A percentile compares a stretch with the other conserved stretches of the same genome.
Conservation (phyloP, 148 eudicot genomes). For the Euryodendron excelsum region DNA sequence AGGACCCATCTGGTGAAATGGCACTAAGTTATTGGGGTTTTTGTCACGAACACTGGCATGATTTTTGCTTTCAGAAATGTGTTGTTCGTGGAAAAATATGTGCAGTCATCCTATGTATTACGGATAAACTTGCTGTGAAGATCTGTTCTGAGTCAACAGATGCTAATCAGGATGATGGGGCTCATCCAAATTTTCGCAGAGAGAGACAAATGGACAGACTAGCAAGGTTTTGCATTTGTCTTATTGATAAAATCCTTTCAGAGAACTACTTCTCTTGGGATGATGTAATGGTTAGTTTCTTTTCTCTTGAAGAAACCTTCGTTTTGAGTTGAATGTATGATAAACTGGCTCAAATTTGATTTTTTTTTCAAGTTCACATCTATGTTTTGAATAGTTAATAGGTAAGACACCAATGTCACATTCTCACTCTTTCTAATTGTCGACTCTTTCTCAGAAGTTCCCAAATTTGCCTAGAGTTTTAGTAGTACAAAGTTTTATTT, state of each 20-base stretch:
- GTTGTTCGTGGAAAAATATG: conserved; percentile 52
- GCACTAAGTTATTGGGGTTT: conserved; percentile 56
- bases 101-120: conserved; percentile 48
- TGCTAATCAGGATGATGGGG: conserved; percentile 18
- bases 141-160: conserved; percentile 35
- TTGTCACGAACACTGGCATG: conserved; percentile 60
- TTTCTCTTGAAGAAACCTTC: not conserved
- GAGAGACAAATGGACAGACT: conserved; percentile 40
- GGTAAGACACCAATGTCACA: not conserved
- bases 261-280: conserved; percentile 71
- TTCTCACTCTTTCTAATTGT: not conserved
- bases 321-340: not conserved
- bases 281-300: conserved; percentile 59
- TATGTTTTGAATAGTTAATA: not conserved
- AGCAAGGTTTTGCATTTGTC: conserved; percentile 71
- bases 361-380: not conserved
- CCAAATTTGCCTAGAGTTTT: too few relatives aligned
- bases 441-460: too few relatives aligned
- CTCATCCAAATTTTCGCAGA: conserved; percentile 21
- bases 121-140: conserved; percentile 45
- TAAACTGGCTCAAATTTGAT: not conserved
- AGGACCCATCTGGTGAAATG: conserved; percentile 20
- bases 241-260: conserved; percentile 50
- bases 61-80: conserved; percentile 64
- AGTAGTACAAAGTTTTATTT: not conserved